Evolutionary conservation across 2,329 filamentous ascomycete genomes (phyloP).

Genomic region (Rasamsonia emersonii): DNA sequence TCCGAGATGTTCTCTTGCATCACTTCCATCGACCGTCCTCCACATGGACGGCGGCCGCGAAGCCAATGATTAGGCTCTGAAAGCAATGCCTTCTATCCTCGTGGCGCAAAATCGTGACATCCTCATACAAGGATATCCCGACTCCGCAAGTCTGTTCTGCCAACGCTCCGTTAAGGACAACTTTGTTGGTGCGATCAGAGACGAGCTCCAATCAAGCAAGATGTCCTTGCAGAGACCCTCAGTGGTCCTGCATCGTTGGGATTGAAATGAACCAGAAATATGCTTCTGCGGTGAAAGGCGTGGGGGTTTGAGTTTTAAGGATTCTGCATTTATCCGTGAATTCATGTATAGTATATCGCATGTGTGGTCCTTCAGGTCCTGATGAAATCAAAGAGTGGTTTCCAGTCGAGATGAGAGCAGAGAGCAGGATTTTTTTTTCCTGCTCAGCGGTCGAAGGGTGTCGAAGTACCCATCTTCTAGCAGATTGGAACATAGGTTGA

Average conservation of each 20-base stretch:
- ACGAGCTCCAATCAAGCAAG: conserved; percentile 36
- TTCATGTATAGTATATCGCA: too few species aligned
- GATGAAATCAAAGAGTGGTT: too few species aligned
- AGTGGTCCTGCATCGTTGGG: conserved; percentile 64
- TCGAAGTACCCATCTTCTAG: too few species aligned
- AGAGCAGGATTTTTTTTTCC: too few species aligned
- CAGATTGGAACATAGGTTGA: too few species aligned
- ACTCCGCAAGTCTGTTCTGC: conserved; percentile 45
- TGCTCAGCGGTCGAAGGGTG: too few species aligned
- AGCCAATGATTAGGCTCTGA: conserved; percentile 15
- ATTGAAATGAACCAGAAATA: conserved; percentile 6
- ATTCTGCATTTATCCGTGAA: too few species aligned
- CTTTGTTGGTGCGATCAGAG: conserved; percentile 43
- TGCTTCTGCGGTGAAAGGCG: neutral
- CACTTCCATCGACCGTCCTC: conserved; percentile 20
- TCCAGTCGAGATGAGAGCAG: too few species aligned
- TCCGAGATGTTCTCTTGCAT: conserved; percentile 35
- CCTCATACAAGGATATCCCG: conserved; percentile 10
- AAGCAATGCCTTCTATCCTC: conserved; percentile 31
- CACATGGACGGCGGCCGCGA: conserved; percentile 9
- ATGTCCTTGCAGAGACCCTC: conserved; percentile 62
- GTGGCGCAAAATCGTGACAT: conserved; percentile 6
- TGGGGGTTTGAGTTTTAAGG: neutral
- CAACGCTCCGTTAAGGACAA: conserved; percentile 77
- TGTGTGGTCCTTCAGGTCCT: too few species aligned